phyloP scores from a whole-genome alignment of 371 early-diverging fungal genomes.

The Choanephora cucurbitarum region DNA sequence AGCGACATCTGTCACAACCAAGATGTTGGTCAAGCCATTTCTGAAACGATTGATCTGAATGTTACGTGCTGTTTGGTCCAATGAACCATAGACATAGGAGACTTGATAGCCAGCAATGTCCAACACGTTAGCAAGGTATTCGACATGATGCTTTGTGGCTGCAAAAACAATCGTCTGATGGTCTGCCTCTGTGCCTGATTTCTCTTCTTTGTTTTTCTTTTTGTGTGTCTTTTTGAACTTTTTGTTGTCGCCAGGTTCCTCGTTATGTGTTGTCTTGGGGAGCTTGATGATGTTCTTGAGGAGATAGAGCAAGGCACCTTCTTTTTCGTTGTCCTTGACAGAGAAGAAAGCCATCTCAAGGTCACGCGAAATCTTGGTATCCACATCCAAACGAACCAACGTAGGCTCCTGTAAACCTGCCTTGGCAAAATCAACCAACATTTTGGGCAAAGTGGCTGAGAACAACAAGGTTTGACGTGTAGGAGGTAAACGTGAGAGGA shows the following conservation, averaged over 20 bases:
- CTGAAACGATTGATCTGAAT: conserved; percentile 86
- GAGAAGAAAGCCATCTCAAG: conserved; percentile 91
- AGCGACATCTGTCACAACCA: conserved; percentile 99
- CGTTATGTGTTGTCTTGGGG: conserved; percentile 53
- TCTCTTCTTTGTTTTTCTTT: conserved; percentile 50
- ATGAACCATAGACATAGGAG: conserved; percentile 91
- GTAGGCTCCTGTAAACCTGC: conserved; percentile 94
- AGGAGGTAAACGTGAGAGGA: conserved; percentile 81
- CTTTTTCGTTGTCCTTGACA: conserved; percentile 84
- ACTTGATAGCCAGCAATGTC: conserved; percentile 68
- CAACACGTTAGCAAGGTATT: conserved; percentile 82
- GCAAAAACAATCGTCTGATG: conserved; percentile 92
- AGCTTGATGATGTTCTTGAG: conserved; percentile 77
- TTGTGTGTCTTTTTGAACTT: conserved; percentile 25
- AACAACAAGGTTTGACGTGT: conserved; percentile 91
- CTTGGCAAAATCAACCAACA: conserved; percentile 93
- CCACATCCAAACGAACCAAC: conserved; percentile 90
- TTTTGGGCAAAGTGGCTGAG: conserved; percentile 93
- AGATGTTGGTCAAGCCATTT: conserved; percentile 70
- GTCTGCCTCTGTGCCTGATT: conserved; percentile 43
- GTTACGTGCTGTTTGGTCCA: conserved; percentile 92
- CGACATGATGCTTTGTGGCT: conserved; percentile 96
- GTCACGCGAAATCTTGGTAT: conserved; percentile 91
- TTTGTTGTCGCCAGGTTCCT: conserved; percentile 8
- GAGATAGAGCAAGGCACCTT: conserved; percentile 85